Conservation (phyloP, 805 yeast species). For the Saccharomycopsis babjevae region DNA sequence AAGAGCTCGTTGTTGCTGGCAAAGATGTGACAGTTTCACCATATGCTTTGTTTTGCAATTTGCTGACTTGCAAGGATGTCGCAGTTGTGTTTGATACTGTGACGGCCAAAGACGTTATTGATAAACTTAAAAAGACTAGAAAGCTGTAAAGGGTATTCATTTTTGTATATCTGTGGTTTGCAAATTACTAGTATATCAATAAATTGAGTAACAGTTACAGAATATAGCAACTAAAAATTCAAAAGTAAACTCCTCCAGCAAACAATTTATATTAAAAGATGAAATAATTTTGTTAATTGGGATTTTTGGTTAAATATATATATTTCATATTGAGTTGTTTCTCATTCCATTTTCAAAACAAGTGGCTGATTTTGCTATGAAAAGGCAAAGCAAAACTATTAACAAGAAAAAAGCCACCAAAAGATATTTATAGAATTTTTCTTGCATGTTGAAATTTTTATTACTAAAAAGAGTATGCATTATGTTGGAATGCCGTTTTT, state of each 20-base stretch:
- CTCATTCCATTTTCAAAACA: too few species aligned
- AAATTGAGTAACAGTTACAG: not conserved
- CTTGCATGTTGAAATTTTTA: not conserved
- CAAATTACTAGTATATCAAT: not conserved
- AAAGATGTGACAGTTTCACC: constrained; percentile 1
- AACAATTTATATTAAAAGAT: too few species aligned
- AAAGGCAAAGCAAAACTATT: too few species aligned
- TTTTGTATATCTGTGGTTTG: not conserved
- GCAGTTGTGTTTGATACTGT: not conserved
- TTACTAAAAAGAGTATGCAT: not conserved
- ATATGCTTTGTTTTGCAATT: constrained; percentile 1
- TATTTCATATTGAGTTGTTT: too few species aligned
- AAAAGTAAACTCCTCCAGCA: too few species aligned
- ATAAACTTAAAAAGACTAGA: not conserved
- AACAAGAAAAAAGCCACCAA: not conserved
- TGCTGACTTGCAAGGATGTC: not conserved
- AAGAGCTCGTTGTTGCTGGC: constrained; percentile 3
- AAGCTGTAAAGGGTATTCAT: not conserved
- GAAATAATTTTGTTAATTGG: too few species aligned
- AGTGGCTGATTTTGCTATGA: too few species aligned
- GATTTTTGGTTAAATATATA: too few species aligned
- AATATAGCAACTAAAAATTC: too few species aligned
- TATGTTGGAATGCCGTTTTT: not conserved
- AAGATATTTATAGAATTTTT: not conserved
- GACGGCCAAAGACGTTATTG: not conserved